These are phyloP conservation scores for Solanum gracilifrons DNA, from an alignment of 257 asterid species.

Conservation along the genomic window DNA sequence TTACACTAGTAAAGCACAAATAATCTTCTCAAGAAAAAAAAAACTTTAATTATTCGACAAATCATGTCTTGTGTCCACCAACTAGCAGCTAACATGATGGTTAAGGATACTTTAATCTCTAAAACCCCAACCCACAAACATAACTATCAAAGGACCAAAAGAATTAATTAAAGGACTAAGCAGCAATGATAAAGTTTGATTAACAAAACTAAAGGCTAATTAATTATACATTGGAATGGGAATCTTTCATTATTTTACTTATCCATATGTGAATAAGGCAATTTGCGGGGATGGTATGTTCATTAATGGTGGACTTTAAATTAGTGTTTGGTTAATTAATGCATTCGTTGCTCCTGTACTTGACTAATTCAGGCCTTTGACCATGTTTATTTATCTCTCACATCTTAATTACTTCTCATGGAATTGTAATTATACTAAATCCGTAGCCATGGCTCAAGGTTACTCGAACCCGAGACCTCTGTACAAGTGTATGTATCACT, in stretches of 20 bases:
- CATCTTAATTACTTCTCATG: background rate
- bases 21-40: slow-evolving; percentile 29
- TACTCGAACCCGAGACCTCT: too few species aligned
- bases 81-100: slow-evolving; percentile 25
- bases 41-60: slow-evolving; percentile 4
- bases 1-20: slow-evolving; percentile 42
- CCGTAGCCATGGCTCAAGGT: background rate
- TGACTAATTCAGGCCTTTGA: slow-evolving; percentile 9
- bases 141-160: background rate
- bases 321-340: background rate
- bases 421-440: background rate
- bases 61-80: slow-evolving; percentile 29
- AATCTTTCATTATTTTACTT: slow-evolving; percentile 5
- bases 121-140: background rate
- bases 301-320: background rate
- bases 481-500: background rate
- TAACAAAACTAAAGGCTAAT: background rate
- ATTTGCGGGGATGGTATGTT: background rate
- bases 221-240: slow-evolving; percentile 6
- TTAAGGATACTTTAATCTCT: slow-evolving; percentile 12
- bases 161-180: background rate
- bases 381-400: background rate
- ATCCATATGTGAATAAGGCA: background rate
- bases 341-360: background rate
- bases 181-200: background rate